These are phyloP conservation scores for Tuber microsphaerosporum DNA, from an alignment of 495 filamentous ascomycete species.

Conservation along the genomic window DNA sequence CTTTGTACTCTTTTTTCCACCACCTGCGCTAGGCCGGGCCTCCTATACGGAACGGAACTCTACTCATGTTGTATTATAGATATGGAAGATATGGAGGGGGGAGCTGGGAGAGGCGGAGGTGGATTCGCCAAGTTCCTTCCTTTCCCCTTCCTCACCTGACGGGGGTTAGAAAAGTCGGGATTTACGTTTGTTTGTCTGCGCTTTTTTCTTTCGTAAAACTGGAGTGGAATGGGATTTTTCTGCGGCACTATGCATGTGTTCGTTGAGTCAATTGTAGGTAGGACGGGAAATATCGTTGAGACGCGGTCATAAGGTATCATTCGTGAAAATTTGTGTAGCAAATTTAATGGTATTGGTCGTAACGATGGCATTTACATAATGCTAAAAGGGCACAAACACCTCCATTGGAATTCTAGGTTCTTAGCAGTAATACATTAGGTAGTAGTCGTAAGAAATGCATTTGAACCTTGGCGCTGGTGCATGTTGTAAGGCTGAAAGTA, in stretches of 20 bases:
- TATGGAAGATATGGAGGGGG: neutral
- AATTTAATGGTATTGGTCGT: neutral
- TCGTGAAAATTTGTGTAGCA: neutral
- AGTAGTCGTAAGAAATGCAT: no score
- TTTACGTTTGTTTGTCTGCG: neutral
- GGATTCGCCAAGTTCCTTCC: neutral
- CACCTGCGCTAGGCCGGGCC: no score
- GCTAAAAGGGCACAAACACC: neutral
- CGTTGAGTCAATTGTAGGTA: neutral
- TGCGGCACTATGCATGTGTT: neutral
- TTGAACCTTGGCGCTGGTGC: no score
- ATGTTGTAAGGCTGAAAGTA: no score
- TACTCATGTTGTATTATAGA: slow-evolving; percentile 5
- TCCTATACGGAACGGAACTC: neutral
- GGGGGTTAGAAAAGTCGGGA: neutral
- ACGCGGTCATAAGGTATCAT: neutral
- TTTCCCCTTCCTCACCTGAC: neutral
- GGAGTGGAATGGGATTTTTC: neutral
- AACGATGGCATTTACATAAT: neutral
- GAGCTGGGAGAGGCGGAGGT: neutral
- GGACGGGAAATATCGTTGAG: neutral
- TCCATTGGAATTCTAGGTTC: no score
- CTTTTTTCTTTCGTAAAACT: neutral
- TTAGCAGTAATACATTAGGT: no score
- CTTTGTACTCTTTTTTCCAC: neutral